phyloP scores from a whole-genome alignment of 2,329 filamentous ascomycete species.

The Calonectria henricotiae region DNA sequence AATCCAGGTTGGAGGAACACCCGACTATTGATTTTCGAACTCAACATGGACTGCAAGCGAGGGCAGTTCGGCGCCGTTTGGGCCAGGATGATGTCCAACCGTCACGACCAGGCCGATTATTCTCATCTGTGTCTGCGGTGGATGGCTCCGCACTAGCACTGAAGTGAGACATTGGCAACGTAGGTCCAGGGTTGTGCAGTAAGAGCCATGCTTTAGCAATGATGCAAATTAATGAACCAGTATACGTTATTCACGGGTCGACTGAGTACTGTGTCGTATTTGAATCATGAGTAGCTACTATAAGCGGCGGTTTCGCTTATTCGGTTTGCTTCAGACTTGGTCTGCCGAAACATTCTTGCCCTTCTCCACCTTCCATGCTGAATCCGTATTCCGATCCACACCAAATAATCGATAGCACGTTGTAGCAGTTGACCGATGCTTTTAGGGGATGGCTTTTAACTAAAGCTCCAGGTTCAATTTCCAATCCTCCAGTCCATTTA shows the following conservation, averaged over 20 bases:
- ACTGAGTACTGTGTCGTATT: background rate
- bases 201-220: too few species aligned
- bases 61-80: conserved; percentile 5
- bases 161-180: background rate
- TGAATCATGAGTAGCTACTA: background rate
- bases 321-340: background rate
- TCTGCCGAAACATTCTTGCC: background rate
- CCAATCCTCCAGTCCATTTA: too few species aligned
- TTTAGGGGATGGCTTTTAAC: too few species aligned
- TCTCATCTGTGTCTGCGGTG: background rate
- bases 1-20: too few species aligned
- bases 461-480: background rate
- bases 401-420: background rate
- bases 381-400: conserved; percentile 16
- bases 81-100: background rate
- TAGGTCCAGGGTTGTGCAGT: too few species aligned
- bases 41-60: conserved; percentile 15
- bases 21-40: conserved; percentile 13
- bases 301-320: background rate
- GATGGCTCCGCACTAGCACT: background rate
- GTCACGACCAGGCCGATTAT: background rate
- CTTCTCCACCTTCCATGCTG: conserved; percentile 1
- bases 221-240: background rate
- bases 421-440: background rate
- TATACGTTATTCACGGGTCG: background rate